These are phyloP conservation scores for Microbotryum silenes-acaulis DNA, from an alignment of 1,284 basidiomycete species.

Conservation along the genomic window DNA sequence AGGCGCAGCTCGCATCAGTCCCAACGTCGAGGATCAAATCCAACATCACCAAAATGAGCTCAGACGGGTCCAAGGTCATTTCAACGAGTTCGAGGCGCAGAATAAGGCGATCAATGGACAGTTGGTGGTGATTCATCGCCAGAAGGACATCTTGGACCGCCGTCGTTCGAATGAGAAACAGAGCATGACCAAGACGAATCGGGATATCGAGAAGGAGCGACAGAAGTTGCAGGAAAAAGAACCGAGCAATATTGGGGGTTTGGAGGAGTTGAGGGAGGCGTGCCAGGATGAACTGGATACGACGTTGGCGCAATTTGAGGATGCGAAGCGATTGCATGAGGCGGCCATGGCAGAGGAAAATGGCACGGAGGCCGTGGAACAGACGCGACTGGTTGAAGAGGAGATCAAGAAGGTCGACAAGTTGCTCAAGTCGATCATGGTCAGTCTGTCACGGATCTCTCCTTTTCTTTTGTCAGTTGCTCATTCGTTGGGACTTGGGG, in stretches of 20 bases:
- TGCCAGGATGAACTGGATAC: slow-evolving; percentile 33
- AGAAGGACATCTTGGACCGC: slow-evolving; percentile 11
- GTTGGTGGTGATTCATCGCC: background rate
- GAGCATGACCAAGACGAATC: slow-evolving; percentile 33
- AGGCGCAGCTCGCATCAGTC: slow-evolving; percentile 39
- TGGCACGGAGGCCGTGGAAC: slow-evolving; percentile 41
- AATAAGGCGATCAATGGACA: slow-evolving; percentile 13
- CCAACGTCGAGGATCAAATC: slow-evolving; percentile 35
- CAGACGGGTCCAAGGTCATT: background rate
- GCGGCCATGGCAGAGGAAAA: no score
- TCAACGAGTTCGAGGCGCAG: background rate
- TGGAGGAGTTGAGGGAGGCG: slow-evolving; percentile 51
- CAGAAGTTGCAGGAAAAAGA: slow-evolving; percentile 64
- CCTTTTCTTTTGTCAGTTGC: no score
- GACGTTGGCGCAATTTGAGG: slow-evolving; percentile 23
- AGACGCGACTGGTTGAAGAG: slow-evolving; percentile 43
- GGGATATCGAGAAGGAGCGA: slow-evolving; percentile 44
- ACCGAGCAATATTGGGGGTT: slow-evolving; percentile 59
- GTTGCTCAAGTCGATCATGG: slow-evolving; percentile 28
- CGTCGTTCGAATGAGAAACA: slow-evolving; percentile 23
- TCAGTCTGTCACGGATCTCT: no score
- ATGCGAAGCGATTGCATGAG: background rate
- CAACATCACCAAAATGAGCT: slow-evolving; percentile 12
- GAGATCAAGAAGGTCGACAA: slow-evolving; percentile 45
- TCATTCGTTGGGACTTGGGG: no score